phyloP scores from a whole-genome alignment of 106 monocot species.

The Allium sativum region DNA sequence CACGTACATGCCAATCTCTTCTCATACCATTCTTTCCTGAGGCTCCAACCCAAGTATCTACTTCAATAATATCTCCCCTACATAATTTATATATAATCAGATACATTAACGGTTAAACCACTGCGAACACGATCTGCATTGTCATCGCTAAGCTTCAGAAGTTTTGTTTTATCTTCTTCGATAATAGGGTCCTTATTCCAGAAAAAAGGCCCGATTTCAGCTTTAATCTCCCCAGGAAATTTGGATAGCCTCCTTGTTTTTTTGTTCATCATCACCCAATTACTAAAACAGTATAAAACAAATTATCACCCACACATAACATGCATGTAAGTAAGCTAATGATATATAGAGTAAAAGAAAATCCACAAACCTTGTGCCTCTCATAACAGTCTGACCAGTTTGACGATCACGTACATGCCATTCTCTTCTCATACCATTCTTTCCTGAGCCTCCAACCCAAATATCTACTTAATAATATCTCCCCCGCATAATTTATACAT shows the following conservation, averaged over 20 bases:
- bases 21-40: conserved; percentile 86
- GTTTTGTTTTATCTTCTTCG: conserved; percentile 66
- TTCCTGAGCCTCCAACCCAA: conserved; percentile 60
- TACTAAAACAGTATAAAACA: conserved; percentile 25
- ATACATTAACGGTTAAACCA: conserved; percentile 73
- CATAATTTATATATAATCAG: too few relatives aligned
- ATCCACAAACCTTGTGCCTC: too few relatives aligned
- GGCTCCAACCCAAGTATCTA: conserved; percentile 70
- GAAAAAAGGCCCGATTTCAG: conserved; percentile 71
- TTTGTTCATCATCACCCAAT: conserved; percentile 97
- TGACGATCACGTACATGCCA: conserved; percentile 65
- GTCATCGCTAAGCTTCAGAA: conserved; percentile 54
- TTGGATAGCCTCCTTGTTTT: conserved; percentile 56
- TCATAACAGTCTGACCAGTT: conserved; percentile 53
- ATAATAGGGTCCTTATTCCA: conserved; percentile 40
- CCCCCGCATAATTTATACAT: conserved; percentile 46
- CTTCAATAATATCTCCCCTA: conserved; percentile 79
- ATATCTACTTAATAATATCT: conserved; percentile 73
- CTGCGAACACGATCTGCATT: conserved; percentile 50
- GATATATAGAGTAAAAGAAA: too few relatives aligned
- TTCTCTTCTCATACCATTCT: conserved; percentile 83
- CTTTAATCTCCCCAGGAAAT: conserved; percentile 75
- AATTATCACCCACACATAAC: too few relatives aligned
- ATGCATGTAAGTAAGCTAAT: background rate
- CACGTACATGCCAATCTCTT: conserved; percentile 74